These are phyloP conservation scores for Fusarium austroafricanum DNA, from an alignment of 2,329 filamentous ascomycete species.

Conservation along the genomic window DNA sequence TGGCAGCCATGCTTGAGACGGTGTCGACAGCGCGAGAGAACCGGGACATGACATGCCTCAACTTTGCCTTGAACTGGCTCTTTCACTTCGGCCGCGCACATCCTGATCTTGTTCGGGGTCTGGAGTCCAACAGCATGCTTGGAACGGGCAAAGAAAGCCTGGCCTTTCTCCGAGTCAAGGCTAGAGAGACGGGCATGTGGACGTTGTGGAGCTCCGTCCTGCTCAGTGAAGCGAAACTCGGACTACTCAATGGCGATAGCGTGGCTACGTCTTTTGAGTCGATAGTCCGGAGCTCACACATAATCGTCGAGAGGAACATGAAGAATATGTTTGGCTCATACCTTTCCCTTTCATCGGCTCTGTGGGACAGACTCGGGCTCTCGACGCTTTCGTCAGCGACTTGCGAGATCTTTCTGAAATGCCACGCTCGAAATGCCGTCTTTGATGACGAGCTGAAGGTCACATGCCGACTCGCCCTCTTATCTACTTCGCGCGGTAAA, in stretches of 20 bases:
- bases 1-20: conserved; percentile 94
- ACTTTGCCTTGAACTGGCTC: conserved; percentile 95
- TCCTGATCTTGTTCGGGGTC: conserved; percentile 76
- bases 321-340: conserved; percentile 78
- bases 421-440: conserved; percentile 68
- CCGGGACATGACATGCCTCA: conserved; percentile 90
- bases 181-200: conserved; percentile 88
- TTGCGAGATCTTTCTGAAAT: conserved; percentile 80
- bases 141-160: conserved; percentile 85
- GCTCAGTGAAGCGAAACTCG: conserved; percentile 85
- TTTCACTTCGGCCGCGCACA: conserved; percentile 93
- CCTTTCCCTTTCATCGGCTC: conserved; percentile 75
- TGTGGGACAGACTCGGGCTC: conserved; percentile 81
- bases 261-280: conserved; percentile 75
- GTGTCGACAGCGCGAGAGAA: conserved; percentile 96
- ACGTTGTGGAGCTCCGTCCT: conserved; percentile 84
- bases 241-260: conserved; percentile 77
- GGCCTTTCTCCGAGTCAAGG: conserved; percentile 84
- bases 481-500: conserved; percentile 71
- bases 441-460: conserved; percentile 85
- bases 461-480: conserved; percentile 73
- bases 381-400: conserved; percentile 66
- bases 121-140: conserved; percentile 78
- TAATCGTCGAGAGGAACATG: conserved; percentile 82
- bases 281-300: conserved; percentile 83